These are phyloP conservation scores for Cryptococcus amylolentus DNA, from an alignment of 1,284 basidiomycete species.

Conservation along the genomic window DNA sequence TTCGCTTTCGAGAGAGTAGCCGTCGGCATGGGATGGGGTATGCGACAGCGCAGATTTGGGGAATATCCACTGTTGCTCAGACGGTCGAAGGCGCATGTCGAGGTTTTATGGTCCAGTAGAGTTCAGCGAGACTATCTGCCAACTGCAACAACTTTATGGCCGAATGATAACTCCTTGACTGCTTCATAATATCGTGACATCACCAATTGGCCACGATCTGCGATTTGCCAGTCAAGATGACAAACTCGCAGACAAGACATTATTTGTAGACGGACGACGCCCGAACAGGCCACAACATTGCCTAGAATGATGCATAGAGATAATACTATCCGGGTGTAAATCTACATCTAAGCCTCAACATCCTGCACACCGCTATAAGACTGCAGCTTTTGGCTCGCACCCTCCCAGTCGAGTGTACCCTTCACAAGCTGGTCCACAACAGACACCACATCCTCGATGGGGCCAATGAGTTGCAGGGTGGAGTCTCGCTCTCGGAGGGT, in stretches of 20 bases:
- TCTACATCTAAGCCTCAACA: constrained; percentile 52
- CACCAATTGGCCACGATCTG: too few species aligned
- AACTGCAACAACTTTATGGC: too few species aligned
- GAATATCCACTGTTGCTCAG: constrained; percentile 42
- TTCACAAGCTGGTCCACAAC: constrained; percentile 73
- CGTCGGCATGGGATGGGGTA: constrained; percentile 34
- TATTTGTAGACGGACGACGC: too few species aligned
- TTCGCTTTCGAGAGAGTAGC: constrained; percentile 26
- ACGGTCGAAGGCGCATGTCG: constrained; percentile 11
- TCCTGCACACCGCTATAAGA: constrained; percentile 89
- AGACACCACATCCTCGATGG: constrained; percentile 82
- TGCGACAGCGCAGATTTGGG: constrained; percentile 13
- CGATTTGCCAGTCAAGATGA: too few species aligned
- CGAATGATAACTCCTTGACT: too few species aligned
- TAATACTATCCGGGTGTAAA: too few species aligned
- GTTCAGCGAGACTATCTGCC: too few species aligned
- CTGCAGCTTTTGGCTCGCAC: constrained; percentile 68
- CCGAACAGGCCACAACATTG: too few species aligned
- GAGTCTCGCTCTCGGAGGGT: constrained; percentile 93
- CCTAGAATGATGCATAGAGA: too few species aligned
- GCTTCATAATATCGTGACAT: too few species aligned
- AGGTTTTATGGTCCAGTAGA: too few species aligned
- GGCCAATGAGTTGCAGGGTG: constrained; percentile 87
- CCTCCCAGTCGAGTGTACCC: constrained; percentile 71
- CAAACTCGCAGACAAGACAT: too few species aligned